Percentiles rank a stretch among this genome's conserved stretches.
These are phyloP conservation scores for Daldinia childiae DNA, from an alignment of 495 filamentous ascomycete genomes.

Conservation along the genomic window DNA sequence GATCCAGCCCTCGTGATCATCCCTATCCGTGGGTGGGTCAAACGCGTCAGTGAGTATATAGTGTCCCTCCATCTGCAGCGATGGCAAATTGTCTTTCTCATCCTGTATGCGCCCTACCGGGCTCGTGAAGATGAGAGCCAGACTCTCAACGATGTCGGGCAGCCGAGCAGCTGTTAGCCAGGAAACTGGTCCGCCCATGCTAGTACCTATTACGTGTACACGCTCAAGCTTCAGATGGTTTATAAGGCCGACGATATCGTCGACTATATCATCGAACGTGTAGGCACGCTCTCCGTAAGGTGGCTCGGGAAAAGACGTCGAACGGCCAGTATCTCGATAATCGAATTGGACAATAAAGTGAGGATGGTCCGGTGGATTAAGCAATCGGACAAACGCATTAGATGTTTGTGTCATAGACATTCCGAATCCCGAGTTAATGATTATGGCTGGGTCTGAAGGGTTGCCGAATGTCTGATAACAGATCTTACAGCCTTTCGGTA, in stretches of 20 bases:
- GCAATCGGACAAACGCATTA: not conserved
- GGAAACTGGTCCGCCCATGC: not conserved
- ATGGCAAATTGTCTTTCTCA: not conserved
- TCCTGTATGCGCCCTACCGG: not conserved
- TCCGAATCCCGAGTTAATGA: not conserved
- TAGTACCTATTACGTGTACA: not conserved
- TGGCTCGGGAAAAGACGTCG: not conserved
- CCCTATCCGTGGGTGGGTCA: not conserved
- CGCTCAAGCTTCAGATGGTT: not conserved
- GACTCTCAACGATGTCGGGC: not conserved
- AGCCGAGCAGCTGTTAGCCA: not conserved
- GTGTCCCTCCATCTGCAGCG: not conserved
- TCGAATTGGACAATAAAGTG: not conserved
- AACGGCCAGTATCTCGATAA: not conserved
- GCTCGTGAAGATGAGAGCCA: not conserved
- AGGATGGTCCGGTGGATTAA: not conserved
- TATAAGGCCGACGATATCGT: not conserved
- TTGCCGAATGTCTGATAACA: not conserved
- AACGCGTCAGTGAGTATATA: not conserved
- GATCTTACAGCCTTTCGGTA: not conserved
- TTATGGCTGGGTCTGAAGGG: not conserved
- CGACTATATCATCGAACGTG: not conserved
- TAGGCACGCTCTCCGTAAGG: not conserved
- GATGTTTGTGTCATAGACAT: not conserved
- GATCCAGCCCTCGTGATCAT: conserved; percentile 1